phyloP scores from a whole-genome alignment of 768 basidiomycete species.

The Guyanaporus albipodus region DNA sequence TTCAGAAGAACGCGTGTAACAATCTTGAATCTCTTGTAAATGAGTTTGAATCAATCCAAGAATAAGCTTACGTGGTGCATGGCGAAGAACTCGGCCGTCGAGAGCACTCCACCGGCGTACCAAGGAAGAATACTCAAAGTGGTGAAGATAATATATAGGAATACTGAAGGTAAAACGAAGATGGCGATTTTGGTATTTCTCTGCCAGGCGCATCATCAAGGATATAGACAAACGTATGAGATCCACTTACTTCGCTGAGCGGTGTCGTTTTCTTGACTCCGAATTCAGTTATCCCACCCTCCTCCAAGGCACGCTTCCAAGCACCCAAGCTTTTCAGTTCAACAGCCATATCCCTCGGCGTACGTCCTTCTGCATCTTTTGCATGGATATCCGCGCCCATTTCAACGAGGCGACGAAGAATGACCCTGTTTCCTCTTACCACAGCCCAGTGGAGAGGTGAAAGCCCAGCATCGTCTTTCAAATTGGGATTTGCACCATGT shows the following conservation, averaged over 20 bases:
- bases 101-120: conserved; percentile 84
- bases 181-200: conserved; percentile 80
- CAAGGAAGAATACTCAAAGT: conserved; percentile 82
- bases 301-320: conserved; percentile 85
- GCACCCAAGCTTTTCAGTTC: conserved; percentile 90
- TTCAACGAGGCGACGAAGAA: conserved; percentile 80
- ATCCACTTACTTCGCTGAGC: conserved; percentile 61
- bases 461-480: conserved; percentile 78
- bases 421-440: conserved; percentile 86
- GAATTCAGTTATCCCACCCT: conserved; percentile 78
- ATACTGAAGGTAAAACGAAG: conserved; percentile 72
- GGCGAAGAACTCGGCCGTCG: conserved; percentile 81
- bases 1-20: conserved; percentile 85
- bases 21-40: conserved; percentile 43
- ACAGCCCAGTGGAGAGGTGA: conserved; percentile 97
- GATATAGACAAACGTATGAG: background rate
- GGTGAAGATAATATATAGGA: conserved; percentile 79
- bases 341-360: conserved; percentile 90
- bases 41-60: background rate
- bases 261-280: conserved; percentile 63
- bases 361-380: conserved; percentile 81
- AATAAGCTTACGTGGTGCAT: conserved; percentile 85
- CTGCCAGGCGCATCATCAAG: conserved; percentile 33
- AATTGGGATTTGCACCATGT: conserved; percentile 77
- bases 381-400: conserved; percentile 79